A percentile compares a stretch with the other conserved stretches of the same genome.
These are phyloP conservation scores for Neoboletus magnificus DNA, from an alignment of 768 basidiomycete species.

Conservation along the genomic window DNA sequence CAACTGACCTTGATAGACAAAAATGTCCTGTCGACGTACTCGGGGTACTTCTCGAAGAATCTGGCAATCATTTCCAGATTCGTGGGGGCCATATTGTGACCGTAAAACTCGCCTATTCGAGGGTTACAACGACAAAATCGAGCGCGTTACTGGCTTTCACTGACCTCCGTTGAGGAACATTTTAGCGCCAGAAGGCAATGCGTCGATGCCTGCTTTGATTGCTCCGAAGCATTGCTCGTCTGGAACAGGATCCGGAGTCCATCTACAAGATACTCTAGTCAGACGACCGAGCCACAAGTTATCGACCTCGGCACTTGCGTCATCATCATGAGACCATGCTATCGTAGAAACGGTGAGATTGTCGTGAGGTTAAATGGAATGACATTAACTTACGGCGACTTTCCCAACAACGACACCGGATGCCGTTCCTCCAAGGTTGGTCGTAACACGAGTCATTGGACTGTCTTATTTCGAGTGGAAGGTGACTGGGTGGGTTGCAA, in stretches of 20 bases:
- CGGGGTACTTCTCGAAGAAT: slow-evolving; percentile 44
- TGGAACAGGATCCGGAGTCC: neutral
- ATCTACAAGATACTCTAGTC: neutral
- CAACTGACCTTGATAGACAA: slow-evolving; percentile 33
- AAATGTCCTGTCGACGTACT: slow-evolving; percentile 33
- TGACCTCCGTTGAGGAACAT: slow-evolving; percentile 51
- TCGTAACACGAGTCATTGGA: slow-evolving; percentile 29
- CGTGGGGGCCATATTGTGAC: slow-evolving; percentile 34
- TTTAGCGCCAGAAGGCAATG: slow-evolving; percentile 42
- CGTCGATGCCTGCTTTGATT: slow-evolving; percentile 40
- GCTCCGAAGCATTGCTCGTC: slow-evolving; percentile 43
- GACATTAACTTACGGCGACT: slow-evolving; percentile 30
- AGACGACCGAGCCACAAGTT: neutral
- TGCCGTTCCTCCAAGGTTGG: slow-evolving; percentile 39
- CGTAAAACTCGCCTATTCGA: slow-evolving; percentile 55
- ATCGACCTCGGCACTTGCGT: slow-evolving; percentile 32
- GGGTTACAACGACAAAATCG: neutral
- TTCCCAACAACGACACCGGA: slow-evolving; percentile 34
- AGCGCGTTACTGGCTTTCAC: neutral
- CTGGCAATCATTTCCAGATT: slow-evolving; percentile 49
- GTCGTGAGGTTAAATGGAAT: too few relatives aligned
- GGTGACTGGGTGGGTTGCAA: neutral
- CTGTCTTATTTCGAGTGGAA: neutral
- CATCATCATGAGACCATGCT: slow-evolving; percentile 59
- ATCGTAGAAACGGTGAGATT: neutral